Conservation (phyloP, 768 basidiomycete genomes). For the Russula lepida region DNA sequence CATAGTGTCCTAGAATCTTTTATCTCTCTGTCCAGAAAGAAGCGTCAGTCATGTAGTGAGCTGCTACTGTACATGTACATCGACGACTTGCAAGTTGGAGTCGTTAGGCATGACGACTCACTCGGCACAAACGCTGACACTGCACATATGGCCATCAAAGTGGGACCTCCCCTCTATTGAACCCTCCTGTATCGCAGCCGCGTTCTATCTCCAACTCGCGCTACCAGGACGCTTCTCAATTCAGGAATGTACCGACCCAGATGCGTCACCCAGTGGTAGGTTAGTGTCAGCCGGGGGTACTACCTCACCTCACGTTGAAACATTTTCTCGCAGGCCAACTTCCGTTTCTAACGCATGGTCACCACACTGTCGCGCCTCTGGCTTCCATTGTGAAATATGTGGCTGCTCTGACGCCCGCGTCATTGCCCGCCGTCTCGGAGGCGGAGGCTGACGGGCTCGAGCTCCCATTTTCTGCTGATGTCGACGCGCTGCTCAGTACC, state of each 20-base stretch:
- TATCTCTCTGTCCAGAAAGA: neutral
- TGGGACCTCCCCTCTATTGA: constrained; percentile 64
- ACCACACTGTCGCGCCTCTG: constrained; percentile 42
- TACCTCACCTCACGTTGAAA: neutral
- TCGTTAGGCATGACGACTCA: constrained; percentile 13
- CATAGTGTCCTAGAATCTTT: neutral
- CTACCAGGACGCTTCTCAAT: constrained; percentile 63
- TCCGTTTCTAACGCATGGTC: constrained; percentile 58
- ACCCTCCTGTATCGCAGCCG: constrained; percentile 52
- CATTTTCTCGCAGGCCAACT: constrained; percentile 46
- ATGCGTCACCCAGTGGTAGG: constrained; percentile 66
- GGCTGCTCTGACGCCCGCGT: constrained; percentile 36
- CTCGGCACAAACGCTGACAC: constrained; percentile 22
- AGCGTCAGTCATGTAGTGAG: too few relatives aligned
- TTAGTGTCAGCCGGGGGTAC: constrained; percentile 22
- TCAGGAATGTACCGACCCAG: constrained; percentile 55
- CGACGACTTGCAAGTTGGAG: too few relatives aligned
- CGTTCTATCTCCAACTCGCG: constrained; percentile 59
- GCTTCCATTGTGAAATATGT: constrained; percentile 61
- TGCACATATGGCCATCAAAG: constrained; percentile 64
- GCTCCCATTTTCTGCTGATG: constrained; percentile 27
- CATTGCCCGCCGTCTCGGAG: constrained; percentile 24
- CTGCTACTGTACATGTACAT: too few relatives aligned
- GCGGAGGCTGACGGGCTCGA: constrained; percentile 9
- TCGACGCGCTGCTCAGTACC: constrained; percentile 41